Conservation (phyloP, 2,329 filamentous ascomycete genomes). For the Pleomassaria siparia region DNA sequence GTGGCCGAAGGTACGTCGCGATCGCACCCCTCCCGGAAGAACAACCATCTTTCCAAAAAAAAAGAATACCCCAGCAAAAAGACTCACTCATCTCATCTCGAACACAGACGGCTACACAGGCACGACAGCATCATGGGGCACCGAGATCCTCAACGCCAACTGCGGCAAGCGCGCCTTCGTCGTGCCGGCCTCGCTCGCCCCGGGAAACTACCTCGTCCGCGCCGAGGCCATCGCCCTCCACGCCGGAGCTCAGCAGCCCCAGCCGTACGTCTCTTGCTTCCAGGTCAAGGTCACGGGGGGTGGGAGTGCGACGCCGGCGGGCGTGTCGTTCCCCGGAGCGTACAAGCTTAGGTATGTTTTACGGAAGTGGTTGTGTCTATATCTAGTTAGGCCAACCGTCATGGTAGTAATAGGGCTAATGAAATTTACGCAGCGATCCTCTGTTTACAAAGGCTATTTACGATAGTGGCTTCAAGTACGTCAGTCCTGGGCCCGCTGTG, state of each 20-base stretch:
- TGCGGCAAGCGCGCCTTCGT: slow-evolving; percentile 41
- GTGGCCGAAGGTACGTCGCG: slow-evolving; percentile 27
- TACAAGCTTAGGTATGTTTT: slow-evolving; percentile 30
- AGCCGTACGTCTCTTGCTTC: slow-evolving; percentile 41
- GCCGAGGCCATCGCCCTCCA: slow-evolving; percentile 39
- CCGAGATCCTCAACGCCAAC: slow-evolving; percentile 43
- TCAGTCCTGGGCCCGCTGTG: slow-evolving; percentile 37
- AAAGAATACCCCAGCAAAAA: too few relatives aligned
- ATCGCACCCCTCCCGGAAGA: too few relatives aligned
- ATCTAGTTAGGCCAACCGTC: too few relatives aligned
- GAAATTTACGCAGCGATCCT: slow-evolving; percentile 23
- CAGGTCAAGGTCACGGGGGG: slow-evolving; percentile 42
- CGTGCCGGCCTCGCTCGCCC: slow-evolving; percentile 36
- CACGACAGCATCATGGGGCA: slow-evolving; percentile 39
- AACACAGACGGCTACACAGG: slow-evolving; percentile 37
- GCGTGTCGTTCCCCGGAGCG: slow-evolving; percentile 38
- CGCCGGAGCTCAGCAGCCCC: slow-evolving; percentile 32
- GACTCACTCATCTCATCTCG: too few relatives aligned
- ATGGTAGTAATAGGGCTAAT: too few relatives aligned
- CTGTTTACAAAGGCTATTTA: slow-evolving; percentile 40
- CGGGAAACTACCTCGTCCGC: slow-evolving; percentile 38
- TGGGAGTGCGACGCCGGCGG: slow-evolving; percentile 34
- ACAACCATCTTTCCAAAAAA: too few relatives aligned
- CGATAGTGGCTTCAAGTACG: slow-evolving; percentile 37
- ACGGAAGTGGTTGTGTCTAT: too few relatives aligned